phyloP scores from a whole-genome alignment of 306 rosid genomes.

The Casuarina glauca region DNA sequence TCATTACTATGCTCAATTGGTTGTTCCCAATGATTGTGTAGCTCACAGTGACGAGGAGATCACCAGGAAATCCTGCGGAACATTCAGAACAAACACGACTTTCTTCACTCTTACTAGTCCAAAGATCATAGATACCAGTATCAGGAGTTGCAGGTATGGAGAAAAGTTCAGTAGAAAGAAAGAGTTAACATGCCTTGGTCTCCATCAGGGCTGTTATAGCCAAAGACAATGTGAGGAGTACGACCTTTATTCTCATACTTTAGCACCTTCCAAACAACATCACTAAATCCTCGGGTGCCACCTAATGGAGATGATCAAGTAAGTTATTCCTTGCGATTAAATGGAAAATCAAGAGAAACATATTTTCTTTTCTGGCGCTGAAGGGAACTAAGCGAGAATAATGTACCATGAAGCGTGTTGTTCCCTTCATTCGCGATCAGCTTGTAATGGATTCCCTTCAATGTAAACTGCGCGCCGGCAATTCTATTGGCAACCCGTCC shows the following conservation, averaged over 20 bases:
- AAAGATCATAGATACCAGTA: not conserved
- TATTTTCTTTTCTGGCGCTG: not conserved
- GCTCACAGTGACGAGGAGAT: slow-evolving; percentile 53
- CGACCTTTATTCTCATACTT: slow-evolving; percentile 46
- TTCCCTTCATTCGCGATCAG: slow-evolving; percentile 71
- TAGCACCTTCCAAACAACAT: slow-evolving; percentile 71
- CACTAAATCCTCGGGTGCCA: slow-evolving; percentile 77
- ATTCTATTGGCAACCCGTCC: slow-evolving; percentile 90
- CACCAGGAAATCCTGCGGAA: slow-evolving; percentile 85
- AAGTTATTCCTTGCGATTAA: not conserved
- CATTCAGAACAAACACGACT: not conserved
- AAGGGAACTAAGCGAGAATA: not conserved
- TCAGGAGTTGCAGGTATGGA: not conserved
- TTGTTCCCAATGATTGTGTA: slow-evolving; percentile 50
- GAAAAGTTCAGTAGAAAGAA: not conserved
- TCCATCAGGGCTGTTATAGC: slow-evolving; percentile 70
- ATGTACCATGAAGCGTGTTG: slow-evolving; percentile 75
- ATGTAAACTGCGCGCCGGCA: slow-evolving; percentile 73
- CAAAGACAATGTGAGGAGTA: slow-evolving; percentile 60
- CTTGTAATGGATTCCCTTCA: slow-evolving; percentile 62
- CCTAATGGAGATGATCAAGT: slow-evolving; percentile 38
- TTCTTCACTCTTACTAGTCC: not conserved
- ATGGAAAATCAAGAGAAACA: not conserved
- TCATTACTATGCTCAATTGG: slow-evolving; percentile 50
- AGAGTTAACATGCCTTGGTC: slow-evolving; percentile 58